Conservation (phyloP, 2,329 filamentous ascomycete species). For the Ascosphaera aggregata region DNA sequence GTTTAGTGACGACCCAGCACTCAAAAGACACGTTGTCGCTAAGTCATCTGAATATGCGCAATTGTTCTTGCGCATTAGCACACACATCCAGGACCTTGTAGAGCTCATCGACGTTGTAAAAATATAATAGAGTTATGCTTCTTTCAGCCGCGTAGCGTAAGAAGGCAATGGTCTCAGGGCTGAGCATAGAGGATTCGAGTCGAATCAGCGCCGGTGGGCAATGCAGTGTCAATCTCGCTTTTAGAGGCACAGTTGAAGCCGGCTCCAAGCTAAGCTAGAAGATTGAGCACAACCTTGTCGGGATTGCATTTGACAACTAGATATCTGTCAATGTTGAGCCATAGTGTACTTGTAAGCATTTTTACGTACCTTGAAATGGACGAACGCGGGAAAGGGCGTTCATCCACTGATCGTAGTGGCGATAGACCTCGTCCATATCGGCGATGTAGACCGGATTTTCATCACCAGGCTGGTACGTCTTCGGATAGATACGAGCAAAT, state of each 20-base stretch:
- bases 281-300: conserved; percentile 65
- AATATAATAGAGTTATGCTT: conserved; percentile 94
- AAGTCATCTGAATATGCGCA: conserved; percentile 90
- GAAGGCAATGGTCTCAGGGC: conserved; percentile 97
- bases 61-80: conserved; percentile 70
- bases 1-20: conserved; percentile 76
- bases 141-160: conserved; percentile 67
- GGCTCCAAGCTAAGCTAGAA: conserved; percentile 69
- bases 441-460: conserved; percentile 98
- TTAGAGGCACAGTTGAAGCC: conserved; percentile 98
- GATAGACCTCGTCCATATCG: conserved; percentile 94
- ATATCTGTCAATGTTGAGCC: not conserved
- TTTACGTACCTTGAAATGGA: conserved; percentile 67
- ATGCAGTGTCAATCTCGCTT: conserved; percentile 80
- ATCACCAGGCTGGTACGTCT: conserved; percentile 72
- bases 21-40: conserved; percentile 77
- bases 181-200: conserved; percentile 95
- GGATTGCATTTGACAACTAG: conserved; percentile 97
- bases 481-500: conserved; percentile 62
- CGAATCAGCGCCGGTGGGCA: conserved; percentile 61
- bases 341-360: not conserved
- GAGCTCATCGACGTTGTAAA: conserved; percentile 94
- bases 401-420: conserved; percentile 97
- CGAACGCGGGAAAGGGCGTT: conserved; percentile 75
- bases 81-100: conserved; percentile 92